Evolutionary conservation across 352 stramenopile genomes (phyloP).

Genomic region (Globisporangium parvum): DNA sequence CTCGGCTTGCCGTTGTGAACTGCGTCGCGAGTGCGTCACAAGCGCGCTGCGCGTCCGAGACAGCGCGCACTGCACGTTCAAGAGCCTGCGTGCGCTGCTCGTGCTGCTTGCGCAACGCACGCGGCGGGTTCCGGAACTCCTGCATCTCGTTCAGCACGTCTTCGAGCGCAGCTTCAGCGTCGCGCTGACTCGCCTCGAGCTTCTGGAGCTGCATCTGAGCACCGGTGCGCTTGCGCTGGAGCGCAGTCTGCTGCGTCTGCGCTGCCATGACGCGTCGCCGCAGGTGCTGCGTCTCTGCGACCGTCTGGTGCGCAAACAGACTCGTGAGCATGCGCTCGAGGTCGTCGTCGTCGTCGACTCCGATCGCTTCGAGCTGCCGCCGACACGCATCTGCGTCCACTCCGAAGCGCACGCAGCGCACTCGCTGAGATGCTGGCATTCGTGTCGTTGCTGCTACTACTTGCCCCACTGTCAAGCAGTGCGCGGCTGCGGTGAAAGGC

Average conservation of each 20-base stretch:
- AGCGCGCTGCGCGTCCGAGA: slow-evolving; percentile 14
- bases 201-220: slow-evolving; percentile 27
- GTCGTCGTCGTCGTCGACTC: slow-evolving; percentile 33
- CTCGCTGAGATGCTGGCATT: neutral
- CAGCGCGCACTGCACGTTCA: slow-evolving; percentile 16
- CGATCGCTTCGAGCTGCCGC: slow-evolving; percentile 23
- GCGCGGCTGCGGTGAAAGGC: slow-evolving; percentile 35
- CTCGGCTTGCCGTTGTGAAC: slow-evolving; percentile 10
- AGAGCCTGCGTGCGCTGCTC: slow-evolving; percentile 26
- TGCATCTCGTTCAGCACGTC: slow-evolving; percentile 33
- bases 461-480: slow-evolving; percentile 2
- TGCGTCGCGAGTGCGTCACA: slow-evolving; percentile 10
- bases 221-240: slow-evolving; percentile 31
- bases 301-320: slow-evolving; percentile 34
- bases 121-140: slow-evolving; percentile 63
- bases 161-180: slow-evolving; percentile 26
- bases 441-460: neutral
- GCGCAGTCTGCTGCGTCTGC: neutral
- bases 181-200: slow-evolving; percentile 14
- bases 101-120: slow-evolving; percentile 34
- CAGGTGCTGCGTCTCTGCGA: slow-evolving; percentile 23
- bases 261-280: slow-evolving; percentile 13
- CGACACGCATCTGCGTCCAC: slow-evolving; percentile 15
- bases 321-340: slow-evolving; percentile 49
- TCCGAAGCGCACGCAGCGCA: slow-evolving; percentile 16